phyloP scores from a whole-genome alignment of 75 land plant species.

The Selaginella tamariscina region DNA sequence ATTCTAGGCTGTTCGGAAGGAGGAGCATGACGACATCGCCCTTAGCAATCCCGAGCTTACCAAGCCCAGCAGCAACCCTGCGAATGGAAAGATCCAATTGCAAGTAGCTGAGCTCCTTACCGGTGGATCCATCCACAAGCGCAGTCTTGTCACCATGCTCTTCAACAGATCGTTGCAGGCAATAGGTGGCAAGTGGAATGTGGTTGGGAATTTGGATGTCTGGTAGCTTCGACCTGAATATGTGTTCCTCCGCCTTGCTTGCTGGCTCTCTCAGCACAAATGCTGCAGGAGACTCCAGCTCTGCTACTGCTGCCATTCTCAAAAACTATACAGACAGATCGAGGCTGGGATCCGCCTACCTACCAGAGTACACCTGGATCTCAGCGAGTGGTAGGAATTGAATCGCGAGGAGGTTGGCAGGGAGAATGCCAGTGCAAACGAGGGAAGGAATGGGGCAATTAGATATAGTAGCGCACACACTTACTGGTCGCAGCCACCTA shows the following conservation, averaged over 20 bases:
- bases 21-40: conserved; percentile 51
- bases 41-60: conserved; percentile 33
- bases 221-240: conserved; percentile 61
- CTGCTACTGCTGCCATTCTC: background rate
- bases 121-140: conserved; percentile 45
- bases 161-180: conserved; percentile 32
- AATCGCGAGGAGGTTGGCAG: too few species aligned
- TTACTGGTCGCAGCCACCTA: conserved; percentile 1
- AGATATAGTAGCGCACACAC: background rate
- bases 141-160: conserved; percentile 30
- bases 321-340: too few species aligned
- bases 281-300: background rate
- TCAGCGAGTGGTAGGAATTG: too few species aligned
- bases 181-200: conserved; percentile 63
- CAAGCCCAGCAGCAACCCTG: conserved; percentile 25
- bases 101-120: conserved; percentile 29
- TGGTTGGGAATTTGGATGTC: conserved; percentile 56
- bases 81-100: conserved; percentile 34
- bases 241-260: conserved; percentile 5
- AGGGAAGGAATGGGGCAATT: too few species aligned
- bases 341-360: too few species aligned
- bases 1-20: conserved; percentile 54
- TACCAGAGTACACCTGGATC: too few species aligned
- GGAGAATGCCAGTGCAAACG: too few species aligned
- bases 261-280: background rate